Percentiles rank a stretch among this genome's conserved stretches.
Conservation (phyloP, 2,329 filamentous ascomycete genomes). For the Fusarium setosum region DNA sequence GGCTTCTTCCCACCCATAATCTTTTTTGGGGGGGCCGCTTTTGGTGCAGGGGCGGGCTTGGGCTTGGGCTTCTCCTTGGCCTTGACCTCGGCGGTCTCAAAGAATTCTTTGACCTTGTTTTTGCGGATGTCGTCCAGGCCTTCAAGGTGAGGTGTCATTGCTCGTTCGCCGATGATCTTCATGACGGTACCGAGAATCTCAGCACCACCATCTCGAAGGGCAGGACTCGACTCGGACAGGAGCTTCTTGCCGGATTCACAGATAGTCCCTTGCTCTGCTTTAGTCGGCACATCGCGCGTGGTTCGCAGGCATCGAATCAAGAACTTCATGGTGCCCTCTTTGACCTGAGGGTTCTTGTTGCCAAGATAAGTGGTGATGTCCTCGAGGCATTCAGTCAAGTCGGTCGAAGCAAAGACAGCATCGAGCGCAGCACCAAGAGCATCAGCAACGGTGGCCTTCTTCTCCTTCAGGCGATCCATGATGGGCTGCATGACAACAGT, state of each 20-base stretch:
- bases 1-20: constrained; percentile 56
- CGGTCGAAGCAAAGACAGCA: constrained; percentile 72
- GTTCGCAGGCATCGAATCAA: constrained; percentile 88
- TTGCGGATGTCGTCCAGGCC: constrained; percentile 96
- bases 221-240: constrained; percentile 88
- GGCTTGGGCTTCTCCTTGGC: constrained; percentile 82
- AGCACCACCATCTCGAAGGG: constrained; percentile 86
- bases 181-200: constrained; percentile 94
- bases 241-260: constrained; percentile 92
- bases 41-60: constrained; percentile 67
- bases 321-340: constrained; percentile 94
- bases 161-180: constrained; percentile 98
- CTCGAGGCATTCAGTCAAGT: constrained; percentile 87
- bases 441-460: constrained; percentile 90
- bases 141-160: constrained; percentile 93
- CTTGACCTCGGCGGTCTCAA: constrained; percentile 68
- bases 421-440: constrained; percentile 89
- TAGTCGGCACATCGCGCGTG: constrained; percentile 84
- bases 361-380: constrained; percentile 86
- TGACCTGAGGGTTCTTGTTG: constrained; percentile 98
- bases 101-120: constrained; percentile 94
- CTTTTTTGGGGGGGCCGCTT: constrained; percentile 63
- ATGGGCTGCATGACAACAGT: constrained; percentile 86
- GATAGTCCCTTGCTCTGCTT: constrained; percentile 84
- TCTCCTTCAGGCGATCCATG: constrained; percentile 96